Evolutionary conservation across 805 yeast genomes (phyloP).

Genomic region (Saccharomycopsis sp.): DNA sequence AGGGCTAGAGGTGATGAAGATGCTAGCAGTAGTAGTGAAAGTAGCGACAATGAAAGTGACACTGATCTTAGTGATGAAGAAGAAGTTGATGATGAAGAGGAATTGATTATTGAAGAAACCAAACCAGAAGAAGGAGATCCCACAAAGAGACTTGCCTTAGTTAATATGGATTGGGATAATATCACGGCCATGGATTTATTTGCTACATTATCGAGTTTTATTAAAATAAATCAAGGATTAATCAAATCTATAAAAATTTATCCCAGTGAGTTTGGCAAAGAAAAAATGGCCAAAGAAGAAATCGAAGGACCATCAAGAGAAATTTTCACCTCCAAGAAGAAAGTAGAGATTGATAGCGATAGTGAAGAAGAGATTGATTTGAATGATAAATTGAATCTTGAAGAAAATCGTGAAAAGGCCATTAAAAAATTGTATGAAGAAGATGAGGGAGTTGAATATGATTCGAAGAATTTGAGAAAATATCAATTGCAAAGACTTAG

Average conservation of each 20-base stretch:
- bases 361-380: slow-evolving; percentile 25
- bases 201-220: slow-evolving; percentile 82
- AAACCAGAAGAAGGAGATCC: slow-evolving; percentile 86
- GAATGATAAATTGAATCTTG: slow-evolving; percentile 17
- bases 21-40: slow-evolving; percentile 29
- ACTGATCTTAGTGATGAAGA: slow-evolving; percentile 29
- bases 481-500: slow-evolving; percentile 89
- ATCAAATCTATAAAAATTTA: slow-evolving; percentile 61
- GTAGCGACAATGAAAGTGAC: slow-evolving; percentile 34
- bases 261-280: slow-evolving; percentile 91
- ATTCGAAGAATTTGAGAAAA: slow-evolving; percentile 70
- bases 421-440: slow-evolving; percentile 69
- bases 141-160: slow-evolving; percentile 73
- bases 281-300: slow-evolving; percentile 83
- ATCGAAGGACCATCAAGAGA: slow-evolving; percentile 88
- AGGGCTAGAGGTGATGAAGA: slow-evolving; percentile 22
- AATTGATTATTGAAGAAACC: slow-evolving; percentile 43
- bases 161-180: slow-evolving; percentile 96
- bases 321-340: slow-evolving; percentile 43
- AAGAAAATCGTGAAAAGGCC: slow-evolving; percentile 38
- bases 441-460: slow-evolving; percentile 75
- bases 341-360: slow-evolving; percentile 34
- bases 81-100: slow-evolving; percentile 32
- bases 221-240: slow-evolving; percentile 42
- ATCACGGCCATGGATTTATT: slow-evolving; percentile 76